Evolutionary conservation across 2,329 filamentous ascomycete species (phyloP), one percentile per base, ranked within the genome.

Genomic region (Ophiosphaerella korrae): DNA sequence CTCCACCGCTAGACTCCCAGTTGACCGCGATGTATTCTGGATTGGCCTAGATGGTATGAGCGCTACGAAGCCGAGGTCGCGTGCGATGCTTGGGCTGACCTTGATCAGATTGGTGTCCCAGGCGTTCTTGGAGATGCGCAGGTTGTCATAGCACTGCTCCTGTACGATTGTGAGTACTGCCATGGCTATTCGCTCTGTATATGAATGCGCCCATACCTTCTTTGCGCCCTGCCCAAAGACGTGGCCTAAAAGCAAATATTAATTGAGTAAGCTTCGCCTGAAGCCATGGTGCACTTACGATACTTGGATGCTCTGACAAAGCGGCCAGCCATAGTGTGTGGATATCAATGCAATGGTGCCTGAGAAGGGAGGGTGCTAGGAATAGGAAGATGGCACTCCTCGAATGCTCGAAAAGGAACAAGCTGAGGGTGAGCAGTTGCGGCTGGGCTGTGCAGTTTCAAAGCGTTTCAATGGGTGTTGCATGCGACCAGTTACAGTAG

Each of bases 81-180:
- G 58, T 65, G 59, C 53, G 44, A 51, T 47, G 42, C 11, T 29
- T 40, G 54, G 44, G 72, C 82, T 74, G 76, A 95, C 92, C 88
- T 97, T 97, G 79, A 97, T 84, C 71, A 99, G 81, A 80, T 99
- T 99, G 70, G 92, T 97, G 77, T 99, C 94, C 94, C 94, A 99
- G 48, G 94, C 94, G 86, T 99, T 99, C 77, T 89, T 90, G 71
- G 92, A 97, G 77, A 99, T 91, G 74, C 91, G 90, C 64, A 99
- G 81, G 77, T 97, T 97, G 77, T 99, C 94, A 79, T 97, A 99
- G 82, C 92, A 97, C 84, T 90, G 90, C 76, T 99, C 94, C 84
- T 87, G 52, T 7, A 14, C 1, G 7, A 0, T 12, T 34, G 51
- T 71, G 43, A 67, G 61, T 54, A 43, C 14, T 11, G 38, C 13